These are phyloP conservation scores for Cyanodermella asteris DNA, from an alignment of 2,329 filamentous ascomycete genomes.

Conservation along the genomic window DNA sequence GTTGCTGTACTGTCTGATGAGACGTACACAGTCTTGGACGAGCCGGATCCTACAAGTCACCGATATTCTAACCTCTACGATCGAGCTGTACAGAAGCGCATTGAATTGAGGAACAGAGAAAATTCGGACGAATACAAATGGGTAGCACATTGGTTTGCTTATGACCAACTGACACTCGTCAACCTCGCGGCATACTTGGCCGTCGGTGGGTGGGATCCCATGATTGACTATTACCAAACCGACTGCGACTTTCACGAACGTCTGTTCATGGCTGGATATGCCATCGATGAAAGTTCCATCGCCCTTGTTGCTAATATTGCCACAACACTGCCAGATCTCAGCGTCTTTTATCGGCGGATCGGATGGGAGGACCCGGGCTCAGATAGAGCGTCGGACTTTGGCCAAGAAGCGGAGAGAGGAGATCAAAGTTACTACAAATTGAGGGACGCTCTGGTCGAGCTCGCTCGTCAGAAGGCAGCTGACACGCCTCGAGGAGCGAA, in stretches of 20 bases:
- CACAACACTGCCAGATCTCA: slow-evolving; percentile 4
- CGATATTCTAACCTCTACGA: slow-evolving; percentile 15
- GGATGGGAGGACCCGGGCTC: slow-evolving; percentile 2
- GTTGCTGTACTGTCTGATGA: slow-evolving; percentile 26
- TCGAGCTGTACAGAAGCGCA: slow-evolving; percentile 9
- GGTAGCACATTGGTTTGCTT: slow-evolving; percentile 34
- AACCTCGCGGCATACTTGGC: slow-evolving; percentile 30
- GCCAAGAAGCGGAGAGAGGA: slow-evolving; percentile 1
- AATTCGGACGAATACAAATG: slow-evolving; percentile 17
- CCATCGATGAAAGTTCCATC: slow-evolving; percentile 8
- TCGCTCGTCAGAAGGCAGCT: slow-evolving; percentile 3
- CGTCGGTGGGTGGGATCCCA: slow-evolving; percentile 33
- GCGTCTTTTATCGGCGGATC: slow-evolving; percentile 6
- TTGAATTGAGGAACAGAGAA: slow-evolving; percentile 2
- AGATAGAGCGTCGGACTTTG: neutral
- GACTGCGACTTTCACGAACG: slow-evolving; percentile 35
- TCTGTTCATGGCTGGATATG: slow-evolving; percentile 25
- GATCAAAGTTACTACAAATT: slow-evolving; percentile 1
- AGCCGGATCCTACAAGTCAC: slow-evolving; percentile 6
- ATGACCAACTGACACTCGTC: slow-evolving; percentile 35
- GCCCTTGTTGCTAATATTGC: slow-evolving; percentile 4
- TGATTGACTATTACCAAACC: slow-evolving; percentile 35
- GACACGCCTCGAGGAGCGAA: slow-evolving; percentile 20
- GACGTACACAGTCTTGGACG: too few relatives aligned
- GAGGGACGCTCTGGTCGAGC: slow-evolving; percentile 2